These are phyloP conservation scores for Trichoderma sp. DNA, from an alignment of 2,329 filamentous ascomycete genomes.

Conservation along the genomic window DNA sequence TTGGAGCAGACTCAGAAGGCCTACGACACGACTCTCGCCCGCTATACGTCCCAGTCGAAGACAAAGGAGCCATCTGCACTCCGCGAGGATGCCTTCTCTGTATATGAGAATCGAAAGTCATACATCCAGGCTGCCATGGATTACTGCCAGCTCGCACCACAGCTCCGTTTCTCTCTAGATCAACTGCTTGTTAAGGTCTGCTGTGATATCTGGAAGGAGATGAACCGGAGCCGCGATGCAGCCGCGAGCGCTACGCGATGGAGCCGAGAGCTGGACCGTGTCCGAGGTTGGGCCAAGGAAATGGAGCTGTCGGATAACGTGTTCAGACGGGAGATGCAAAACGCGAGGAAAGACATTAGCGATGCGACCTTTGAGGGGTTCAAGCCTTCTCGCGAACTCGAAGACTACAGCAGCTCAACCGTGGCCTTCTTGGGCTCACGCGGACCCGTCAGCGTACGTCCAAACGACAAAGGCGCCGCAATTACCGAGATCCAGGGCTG, in stretches of 20 bases:
- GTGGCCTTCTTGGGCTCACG: constrained; percentile 79
- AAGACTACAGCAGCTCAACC: constrained; percentile 86
- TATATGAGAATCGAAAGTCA: constrained; percentile 85
- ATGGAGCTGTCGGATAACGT: constrained; percentile 86
- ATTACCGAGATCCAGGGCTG: constrained; percentile 86
- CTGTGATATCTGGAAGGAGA: constrained; percentile 82
- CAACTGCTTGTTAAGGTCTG: constrained; percentile 82
- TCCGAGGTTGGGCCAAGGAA: constrained; percentile 88
- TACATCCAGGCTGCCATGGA: constrained; percentile 93
- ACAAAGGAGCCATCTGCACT: constrained; percentile 89
- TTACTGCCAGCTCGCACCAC: constrained; percentile 83
- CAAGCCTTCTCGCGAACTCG: constrained; percentile 85
- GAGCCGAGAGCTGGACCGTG: constrained; percentile 80
- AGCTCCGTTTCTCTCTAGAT: constrained; percentile 79
- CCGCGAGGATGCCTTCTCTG: constrained; percentile 90
- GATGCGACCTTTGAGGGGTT: constrained; percentile 67
- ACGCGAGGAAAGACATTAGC: constrained; percentile 77
- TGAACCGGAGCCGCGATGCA: constrained; percentile 68
- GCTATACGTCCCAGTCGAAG: constrained; percentile 83
- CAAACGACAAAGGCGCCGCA: constrained; percentile 46
- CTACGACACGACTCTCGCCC: constrained; percentile 76
- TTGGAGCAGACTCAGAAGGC: constrained; percentile 79
- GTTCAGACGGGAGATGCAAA: constrained; percentile 77
- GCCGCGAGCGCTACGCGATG: constrained; percentile 63
- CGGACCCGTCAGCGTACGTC: constrained; percentile 62